These are phyloP conservation scores for Blastocystis hominis DNA, from an alignment of 352 stramenopile species.

Conservation along the genomic window DNA sequence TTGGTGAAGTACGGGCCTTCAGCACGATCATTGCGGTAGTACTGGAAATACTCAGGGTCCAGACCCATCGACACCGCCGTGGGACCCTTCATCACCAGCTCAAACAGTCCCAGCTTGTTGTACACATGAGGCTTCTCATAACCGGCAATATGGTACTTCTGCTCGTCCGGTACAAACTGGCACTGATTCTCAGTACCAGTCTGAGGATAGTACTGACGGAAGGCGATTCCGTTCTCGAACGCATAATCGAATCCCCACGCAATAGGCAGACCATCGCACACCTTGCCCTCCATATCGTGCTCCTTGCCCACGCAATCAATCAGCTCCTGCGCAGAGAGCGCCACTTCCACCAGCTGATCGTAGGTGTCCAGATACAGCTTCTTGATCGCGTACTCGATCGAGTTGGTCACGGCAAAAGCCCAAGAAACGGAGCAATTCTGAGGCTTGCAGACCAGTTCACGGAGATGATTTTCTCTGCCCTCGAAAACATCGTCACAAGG, in stretches of 20 bases:
- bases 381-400: conserved; percentile 3
- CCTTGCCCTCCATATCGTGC: not conserved
- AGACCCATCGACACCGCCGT: not conserved
- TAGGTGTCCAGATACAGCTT: not conserved
- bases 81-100: not conserved
- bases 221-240: not conserved
- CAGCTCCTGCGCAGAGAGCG: not conserved
- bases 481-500: not conserved
- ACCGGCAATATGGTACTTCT: not conserved
- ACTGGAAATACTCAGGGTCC: conserved; percentile 14
- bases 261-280: not conserved
- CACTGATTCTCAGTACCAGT: not conserved
- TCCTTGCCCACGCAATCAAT: not conserved
- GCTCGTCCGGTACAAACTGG: not conserved
- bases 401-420: not conserved
- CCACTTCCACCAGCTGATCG: not conserved
- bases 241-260: not conserved
- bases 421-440: not conserved
- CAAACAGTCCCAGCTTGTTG: conserved; percentile 27
- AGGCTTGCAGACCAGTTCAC: not conserved
- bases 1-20: not conserved
- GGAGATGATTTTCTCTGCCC: not conserved
- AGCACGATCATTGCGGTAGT: conserved; percentile 6
- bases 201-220: not conserved
- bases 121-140: not conserved